phyloP scores from a whole-genome alignment of 2,329 filamentous ascomycete species.

The Stagonosporopsis cucurbitacearum region DNA sequence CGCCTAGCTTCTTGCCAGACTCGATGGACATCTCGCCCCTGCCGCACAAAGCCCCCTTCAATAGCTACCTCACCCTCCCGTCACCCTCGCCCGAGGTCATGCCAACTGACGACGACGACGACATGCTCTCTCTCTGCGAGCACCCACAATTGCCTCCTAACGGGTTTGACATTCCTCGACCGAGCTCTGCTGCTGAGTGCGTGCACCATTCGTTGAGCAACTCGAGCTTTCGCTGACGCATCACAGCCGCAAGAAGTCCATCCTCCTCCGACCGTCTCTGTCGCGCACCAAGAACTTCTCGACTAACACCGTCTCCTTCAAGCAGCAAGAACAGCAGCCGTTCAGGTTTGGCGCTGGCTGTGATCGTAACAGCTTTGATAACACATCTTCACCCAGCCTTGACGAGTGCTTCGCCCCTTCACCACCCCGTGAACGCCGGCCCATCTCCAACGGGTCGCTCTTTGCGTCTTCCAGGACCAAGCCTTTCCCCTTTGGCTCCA shows the following conservation, averaged over 20 bases:
- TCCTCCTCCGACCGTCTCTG: slow-evolving; percentile 75
- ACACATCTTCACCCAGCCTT: slow-evolving; percentile 70
- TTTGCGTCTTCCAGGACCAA: slow-evolving; percentile 69
- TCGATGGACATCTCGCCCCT: slow-evolving; percentile 94
- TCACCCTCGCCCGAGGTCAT: slow-evolving; percentile 72
- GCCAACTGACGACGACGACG: slow-evolving; percentile 52
- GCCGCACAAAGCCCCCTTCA: slow-evolving; percentile 77
- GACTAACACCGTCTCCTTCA: slow-evolving; percentile 68
- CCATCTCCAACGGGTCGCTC: slow-evolving; percentile 60
- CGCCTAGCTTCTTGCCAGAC: slow-evolving; percentile 74
- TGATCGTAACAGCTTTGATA: slow-evolving; percentile 38
- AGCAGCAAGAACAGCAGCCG: slow-evolving; percentile 66
- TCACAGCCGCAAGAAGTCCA: slow-evolving; percentile 43
- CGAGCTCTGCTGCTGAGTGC: slow-evolving; percentile 48
- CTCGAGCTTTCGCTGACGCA: slow-evolving; percentile 26
- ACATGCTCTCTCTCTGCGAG: slow-evolving; percentile 50
- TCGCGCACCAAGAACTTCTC: slow-evolving; percentile 77
- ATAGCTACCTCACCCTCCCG: slow-evolving; percentile 59
- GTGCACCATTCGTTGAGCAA: slow-evolving; percentile 19
- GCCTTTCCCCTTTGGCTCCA: slow-evolving; percentile 67
- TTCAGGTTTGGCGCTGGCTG: slow-evolving; percentile 75
- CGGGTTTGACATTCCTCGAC: slow-evolving; percentile 42
- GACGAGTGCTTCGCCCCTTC: slow-evolving; percentile 84
- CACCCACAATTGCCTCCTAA: slow-evolving; percentile 34
- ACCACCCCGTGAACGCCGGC: slow-evolving; percentile 72